Base-by-base conservation (phyloP, 768 basidiomycete genomes). In the Boletus reticulatus region DNA sequence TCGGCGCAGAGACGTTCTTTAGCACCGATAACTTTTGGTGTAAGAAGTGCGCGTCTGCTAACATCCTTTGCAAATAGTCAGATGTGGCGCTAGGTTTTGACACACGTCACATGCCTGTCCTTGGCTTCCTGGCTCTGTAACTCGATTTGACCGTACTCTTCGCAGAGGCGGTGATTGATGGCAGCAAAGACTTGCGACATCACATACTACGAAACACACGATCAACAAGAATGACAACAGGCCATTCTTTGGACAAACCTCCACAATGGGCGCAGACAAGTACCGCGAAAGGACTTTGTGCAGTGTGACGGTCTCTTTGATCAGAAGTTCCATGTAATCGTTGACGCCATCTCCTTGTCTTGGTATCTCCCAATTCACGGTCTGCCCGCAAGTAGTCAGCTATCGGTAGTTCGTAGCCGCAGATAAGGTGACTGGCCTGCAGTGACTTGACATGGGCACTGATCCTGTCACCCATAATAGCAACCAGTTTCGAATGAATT, bases 381-480 rank as follows among this genome's bases (percentile, higher is more conserved):
- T 76, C 92, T 96, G 66, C 17, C 58, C 14, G 22, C 12, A 48
- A 38, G 38, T 27, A 39, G 50, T 56, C 46, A 60, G 52, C 24
- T n/a, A 38, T 43, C 32, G 48, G 52, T 32, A 50, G 16, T 44
- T 39, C 45, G 19, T 31, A 50, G 31, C 52, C 43, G 10, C 19
- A 48, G 38, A 55, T 31, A 17, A 34, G 58, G 53, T 54, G 67
- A 61, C 72, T 68, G 59, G 88, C 92, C 76, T 90, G 86, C 50
- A 98, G 78, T 24, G 88, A 79, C 63, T 84, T 87, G 68, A 93
- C 88, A 69, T 98, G 96, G 2, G 88, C 85, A 62, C 78, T 83
- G 43, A 98, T 76, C 53, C 96, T 83, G 73, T 98, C 96, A 38
- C 94, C 89, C 97, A 99, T 99, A 74, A 98, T 99, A 42, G 93